Base-by-base conservation (phyloP, 2,329 filamentous ascomycete genomes). In the Monosporascus sp. region DNA sequence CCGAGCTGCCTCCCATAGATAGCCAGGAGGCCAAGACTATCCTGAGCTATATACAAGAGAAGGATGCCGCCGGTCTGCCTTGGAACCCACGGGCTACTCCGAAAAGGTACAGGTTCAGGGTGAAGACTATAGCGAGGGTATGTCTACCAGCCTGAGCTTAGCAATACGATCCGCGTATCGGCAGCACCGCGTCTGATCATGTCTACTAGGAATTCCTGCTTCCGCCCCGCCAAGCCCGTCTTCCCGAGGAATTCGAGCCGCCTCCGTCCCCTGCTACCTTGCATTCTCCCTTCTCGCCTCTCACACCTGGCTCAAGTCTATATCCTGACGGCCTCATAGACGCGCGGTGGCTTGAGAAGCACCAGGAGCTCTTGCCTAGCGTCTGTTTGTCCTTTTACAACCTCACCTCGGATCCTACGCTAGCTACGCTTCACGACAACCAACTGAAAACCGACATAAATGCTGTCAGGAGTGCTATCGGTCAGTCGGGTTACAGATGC, bases 281-380 rank as follows among this genome's bases (percentile, higher is more conserved):
- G 5, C 93, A 97, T 70, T 97, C 94, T 14, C 90, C 92, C 1
- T 84, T 96, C 60, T 97, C 94, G 2, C 94, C 93, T 1, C 78
- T 97, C 31, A 94, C 89, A 39, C 91, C 92, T 3, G 81, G 80
- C 7, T 96, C 93, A 7, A 77, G 84, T 2, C 79, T 95, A 3
- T 97, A 94, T 66, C 92, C 93, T 7, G 94, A 97, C 71, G 94
- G 93, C 5, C 75, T 97, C 54, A 84, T 97, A 67, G 84, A 91
- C 55, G 80, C 86, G 20, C 72, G 82, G 55, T 99, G 93, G 93
- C 77, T 96, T 51, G 82, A 83, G 55, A 99, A 97, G 68, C 93
- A 97, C 68, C 92, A 96, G 65, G 77, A 88, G 49, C 76, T 90
- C 18, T 79, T 97, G 22, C 93, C 93, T 2, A 88, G 90, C 56